Evolutionary conservation across 441 rosid species (phyloP).

Genomic region (Gossypium trilobum): DNA sequence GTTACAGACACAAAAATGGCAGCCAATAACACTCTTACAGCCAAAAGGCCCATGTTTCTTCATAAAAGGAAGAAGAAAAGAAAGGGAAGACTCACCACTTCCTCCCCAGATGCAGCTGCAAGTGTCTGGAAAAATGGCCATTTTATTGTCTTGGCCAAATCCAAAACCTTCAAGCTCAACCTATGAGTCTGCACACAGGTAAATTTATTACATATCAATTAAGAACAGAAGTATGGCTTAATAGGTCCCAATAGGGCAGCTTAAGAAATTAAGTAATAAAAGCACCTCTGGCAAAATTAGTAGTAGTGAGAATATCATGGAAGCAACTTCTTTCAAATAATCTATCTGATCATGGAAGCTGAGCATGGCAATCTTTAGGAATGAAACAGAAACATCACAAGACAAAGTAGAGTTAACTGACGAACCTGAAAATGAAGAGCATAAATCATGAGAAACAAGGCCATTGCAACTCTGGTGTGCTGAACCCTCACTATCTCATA

Average conservation of each 20-base stretch:
- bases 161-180: constrained; percentile 53
- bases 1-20: background rate
- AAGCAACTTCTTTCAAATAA: constrained; percentile 48
- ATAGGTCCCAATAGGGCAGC: background rate
- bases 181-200: constrained; percentile 50
- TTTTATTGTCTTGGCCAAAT: constrained; percentile 47
- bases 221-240: background rate
- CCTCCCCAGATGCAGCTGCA: constrained; percentile 30
- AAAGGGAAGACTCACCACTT: constrained; percentile 32
- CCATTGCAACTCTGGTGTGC: background rate
- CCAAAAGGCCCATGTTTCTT: background rate
- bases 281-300: constrained; percentile 64
- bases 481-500: background rate
- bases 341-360: constrained; percentile 36
- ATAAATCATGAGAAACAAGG: constrained; percentile 9
- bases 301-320: constrained; percentile 71
- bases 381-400: constrained; percentile 47
- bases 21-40: background rate
- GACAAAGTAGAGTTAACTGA: constrained; percentile 37
- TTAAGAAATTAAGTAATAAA: constrained; percentile 2
- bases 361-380: constrained; percentile 51
- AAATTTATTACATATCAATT: constrained; percentile 10
- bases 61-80: background rate
- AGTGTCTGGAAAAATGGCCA: constrained; percentile 64
- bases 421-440: constrained; percentile 44